Evolutionary conservation across 345 rosid species (phyloP).

Genomic region (Corchorus olitorius): DNA sequence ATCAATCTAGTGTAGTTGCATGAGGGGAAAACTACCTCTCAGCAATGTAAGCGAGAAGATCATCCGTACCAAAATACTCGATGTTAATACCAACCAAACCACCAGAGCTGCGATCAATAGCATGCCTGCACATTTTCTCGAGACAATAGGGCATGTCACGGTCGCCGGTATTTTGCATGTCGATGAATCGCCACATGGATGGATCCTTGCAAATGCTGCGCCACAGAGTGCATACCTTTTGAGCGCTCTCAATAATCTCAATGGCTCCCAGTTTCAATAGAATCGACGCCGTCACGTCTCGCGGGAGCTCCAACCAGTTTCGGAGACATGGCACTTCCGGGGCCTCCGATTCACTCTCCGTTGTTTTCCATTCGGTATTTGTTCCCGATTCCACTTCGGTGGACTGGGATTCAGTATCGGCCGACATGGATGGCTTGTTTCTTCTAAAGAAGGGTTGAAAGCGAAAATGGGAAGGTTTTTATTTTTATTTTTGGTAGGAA

Average conservation of each 20-base stretch:
- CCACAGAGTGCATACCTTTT: conserved; percentile 63
- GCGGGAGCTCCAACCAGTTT: conserved; percentile 58
- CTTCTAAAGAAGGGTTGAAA: too few relatives aligned
- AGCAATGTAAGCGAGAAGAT: conserved; percentile 47
- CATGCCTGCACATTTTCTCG: conserved; percentile 30
- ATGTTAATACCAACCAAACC: conserved; percentile 42
- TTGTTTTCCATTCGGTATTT: too few relatives aligned
- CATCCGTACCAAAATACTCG: conserved; percentile 40
- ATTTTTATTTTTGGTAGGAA: too few relatives aligned
- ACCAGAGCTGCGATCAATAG: conserved; percentile 60
- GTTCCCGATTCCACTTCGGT: not conserved
- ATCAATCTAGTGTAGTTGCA: not conserved
- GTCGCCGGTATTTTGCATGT: not conserved
- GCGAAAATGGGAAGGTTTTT: too few relatives aligned
- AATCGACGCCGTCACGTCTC: conserved; percentile 49
- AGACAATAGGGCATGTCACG: not conserved
- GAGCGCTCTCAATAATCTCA: conserved; percentile 43
- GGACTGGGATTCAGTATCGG: not conserved
- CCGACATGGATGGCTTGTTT: not conserved
- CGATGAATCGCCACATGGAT: conserved; percentile 35
- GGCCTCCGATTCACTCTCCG: not conserved
- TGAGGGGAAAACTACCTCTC: conserved; percentile 33
- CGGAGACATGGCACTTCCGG: not conserved
- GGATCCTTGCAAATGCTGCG: conserved; percentile 48
- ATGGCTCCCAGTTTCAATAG: conserved; percentile 37